Conservation (phyloP, 495 filamentous ascomycete genomes). For the Penicillium alfredii region DNA sequence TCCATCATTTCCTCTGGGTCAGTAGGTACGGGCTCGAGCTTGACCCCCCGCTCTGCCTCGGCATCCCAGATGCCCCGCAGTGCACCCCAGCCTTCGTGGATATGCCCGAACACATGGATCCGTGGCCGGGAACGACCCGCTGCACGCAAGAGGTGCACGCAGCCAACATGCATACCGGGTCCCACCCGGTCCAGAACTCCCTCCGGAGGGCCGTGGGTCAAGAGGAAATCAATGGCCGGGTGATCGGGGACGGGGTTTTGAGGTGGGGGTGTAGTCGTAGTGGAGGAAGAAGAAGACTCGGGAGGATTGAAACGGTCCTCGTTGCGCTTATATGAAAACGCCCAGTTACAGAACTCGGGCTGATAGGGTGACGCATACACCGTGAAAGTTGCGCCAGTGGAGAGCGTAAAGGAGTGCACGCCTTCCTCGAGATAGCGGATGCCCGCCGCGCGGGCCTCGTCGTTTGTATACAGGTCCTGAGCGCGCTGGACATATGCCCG, state of each 20-base stretch:
- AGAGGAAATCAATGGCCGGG: conserved; percentile 53
- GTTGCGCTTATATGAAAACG: conserved; percentile 53
- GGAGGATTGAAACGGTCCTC: conserved; percentile 51
- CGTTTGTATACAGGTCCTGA: conserved; percentile 43
- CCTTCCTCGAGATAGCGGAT: conserved; percentile 68
- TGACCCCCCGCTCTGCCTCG: conserved; percentile 10
- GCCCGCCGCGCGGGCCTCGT: conserved; percentile 42
- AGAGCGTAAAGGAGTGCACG: conserved; percentile 45
- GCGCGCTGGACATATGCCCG: conserved; percentile 19
- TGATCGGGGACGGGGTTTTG: conserved; percentile 45
- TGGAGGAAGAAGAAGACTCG: too few species aligned
- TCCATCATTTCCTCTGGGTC: conserved; percentile 39
- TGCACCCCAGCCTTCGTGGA: conserved; percentile 69
- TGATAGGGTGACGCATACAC: conserved; percentile 68
- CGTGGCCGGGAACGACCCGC: conserved; percentile 39
- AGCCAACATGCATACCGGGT: conserved; percentile 36
- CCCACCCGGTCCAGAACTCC: conserved; percentile 49
- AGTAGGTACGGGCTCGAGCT: conserved; percentile 20
- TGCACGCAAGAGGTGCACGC: conserved; percentile 41
- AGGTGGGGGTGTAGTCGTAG: conserved; percentile 15
- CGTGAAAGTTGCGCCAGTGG: conserved; percentile 52
- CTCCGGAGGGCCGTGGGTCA: conserved; percentile 70
- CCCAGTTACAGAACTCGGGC: conserved; percentile 54
- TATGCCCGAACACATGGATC: conserved; percentile 57
- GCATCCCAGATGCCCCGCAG: conserved; percentile 50